Percentiles rank a stretch among this genome's conserved stretches.
phyloP scores from a whole-genome alignment of 2,329 filamentous ascomycete species.

The Hymenotorrendiella dingleyae region DNA sequence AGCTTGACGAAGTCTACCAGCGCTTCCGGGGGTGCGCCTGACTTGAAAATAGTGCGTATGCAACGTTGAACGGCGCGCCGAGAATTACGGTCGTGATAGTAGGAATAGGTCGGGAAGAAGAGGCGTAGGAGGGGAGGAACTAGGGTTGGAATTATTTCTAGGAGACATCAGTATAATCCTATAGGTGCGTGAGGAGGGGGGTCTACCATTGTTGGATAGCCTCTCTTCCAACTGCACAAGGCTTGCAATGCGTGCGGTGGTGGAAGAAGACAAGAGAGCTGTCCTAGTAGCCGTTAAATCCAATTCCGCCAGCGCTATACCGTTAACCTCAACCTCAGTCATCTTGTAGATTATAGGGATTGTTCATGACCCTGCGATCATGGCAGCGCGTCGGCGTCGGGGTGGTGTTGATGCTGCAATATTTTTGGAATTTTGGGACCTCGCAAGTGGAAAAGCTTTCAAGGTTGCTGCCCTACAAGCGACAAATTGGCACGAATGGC shows the following conservation, averaged over 20 bases:
- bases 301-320: conserved; percentile 42
- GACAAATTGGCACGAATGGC: too few relatives aligned
- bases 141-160: conserved; percentile 34
- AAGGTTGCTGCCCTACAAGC: too few relatives aligned
- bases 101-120: conserved; percentile 80
- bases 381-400: not conserved
- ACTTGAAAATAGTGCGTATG: conserved; percentile 60
- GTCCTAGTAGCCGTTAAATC: conserved; percentile 45
- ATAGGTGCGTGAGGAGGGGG: not conserved
- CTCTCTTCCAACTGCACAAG: conserved; percentile 52
- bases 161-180: conserved; percentile 14
- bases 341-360: conserved; percentile 34
- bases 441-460: too few relatives aligned
- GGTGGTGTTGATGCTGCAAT: conserved; percentile 3
- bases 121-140: conserved; percentile 57
- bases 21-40: conserved; percentile 47
- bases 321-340: conserved; percentile 44
- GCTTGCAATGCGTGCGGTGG: conserved; percentile 46
- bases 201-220: conserved; percentile 48
- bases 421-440: too few relatives aligned
- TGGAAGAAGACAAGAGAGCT: conserved; percentile 57
- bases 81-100: conserved; percentile 81
- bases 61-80: conserved; percentile 78
- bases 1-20: conserved; percentile 60
- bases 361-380: conserved; percentile 26